Conservation (phyloP, 139 green algal genomes). For the Chlamydomonas urium region DNA sequence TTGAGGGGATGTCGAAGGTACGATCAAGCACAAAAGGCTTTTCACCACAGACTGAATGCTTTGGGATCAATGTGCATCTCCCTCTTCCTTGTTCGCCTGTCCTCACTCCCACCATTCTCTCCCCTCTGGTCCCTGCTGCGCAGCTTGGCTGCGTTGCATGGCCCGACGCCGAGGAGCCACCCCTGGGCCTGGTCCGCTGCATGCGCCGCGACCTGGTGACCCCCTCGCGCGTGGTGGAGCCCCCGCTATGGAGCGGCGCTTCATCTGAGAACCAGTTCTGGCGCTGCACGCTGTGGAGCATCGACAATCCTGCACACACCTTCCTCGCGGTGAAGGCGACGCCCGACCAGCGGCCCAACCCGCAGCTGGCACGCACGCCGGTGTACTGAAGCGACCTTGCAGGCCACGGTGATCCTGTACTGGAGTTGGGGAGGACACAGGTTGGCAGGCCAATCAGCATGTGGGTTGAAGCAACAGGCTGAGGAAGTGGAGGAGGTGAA, state of each 20-base stretch:
- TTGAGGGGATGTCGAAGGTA: not conserved
- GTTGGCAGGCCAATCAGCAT: no score
- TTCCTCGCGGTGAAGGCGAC: slow-evolving; percentile 54
- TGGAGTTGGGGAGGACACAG: no score
- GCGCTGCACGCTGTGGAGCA: slow-evolving; percentile 67
- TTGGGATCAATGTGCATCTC: no score
- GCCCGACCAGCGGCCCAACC: not conserved
- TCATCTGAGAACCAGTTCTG: slow-evolving; percentile 65
- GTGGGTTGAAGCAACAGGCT: no score
- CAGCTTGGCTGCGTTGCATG: slow-evolving; percentile 69
- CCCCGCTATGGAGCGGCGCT: slow-evolving; percentile 58
- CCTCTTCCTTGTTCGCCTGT: no score
- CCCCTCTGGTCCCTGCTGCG: not conserved
- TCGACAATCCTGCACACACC: slow-evolving; percentile 52
- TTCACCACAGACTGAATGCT: slow-evolving; percentile 3
- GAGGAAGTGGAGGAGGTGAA: no score
- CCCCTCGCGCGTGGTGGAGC: slow-evolving; percentile 36
- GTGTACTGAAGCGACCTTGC: no score
- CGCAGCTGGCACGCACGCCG: not conserved
- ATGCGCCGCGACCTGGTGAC: slow-evolving; percentile 55
- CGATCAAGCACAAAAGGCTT: not conserved
- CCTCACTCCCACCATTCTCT: not conserved
- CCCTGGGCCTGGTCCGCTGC: slow-evolving; percentile 49
- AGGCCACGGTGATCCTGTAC: no score
- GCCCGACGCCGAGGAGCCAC: slow-evolving; percentile 59